A percentile compares a stretch with the other conserved stretches of the same genome.
phyloP scores from a whole-genome alignment of 805 yeast genomes.

The Yarrowia porcina region DNA sequence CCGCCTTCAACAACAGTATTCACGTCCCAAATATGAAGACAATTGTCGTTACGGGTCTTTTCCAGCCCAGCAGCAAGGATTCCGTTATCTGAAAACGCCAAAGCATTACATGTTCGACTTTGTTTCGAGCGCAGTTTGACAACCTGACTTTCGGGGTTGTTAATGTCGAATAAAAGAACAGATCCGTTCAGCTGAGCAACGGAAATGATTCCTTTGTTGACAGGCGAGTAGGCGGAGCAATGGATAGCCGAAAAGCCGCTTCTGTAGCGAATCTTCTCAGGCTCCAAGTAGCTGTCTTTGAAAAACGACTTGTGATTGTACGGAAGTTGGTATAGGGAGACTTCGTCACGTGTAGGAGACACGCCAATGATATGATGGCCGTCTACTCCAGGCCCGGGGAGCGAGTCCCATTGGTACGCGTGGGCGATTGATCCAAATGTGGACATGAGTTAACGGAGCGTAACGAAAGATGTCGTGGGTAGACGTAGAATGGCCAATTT shows the following conservation, averaged over 20 bases:
- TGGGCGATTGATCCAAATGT: slow-evolving; percentile 63
- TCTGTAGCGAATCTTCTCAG: slow-evolving; percentile 25
- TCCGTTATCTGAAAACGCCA: slow-evolving; percentile 64
- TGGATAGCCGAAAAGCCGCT: slow-evolving; percentile 66
- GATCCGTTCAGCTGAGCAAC: slow-evolving; percentile 74
- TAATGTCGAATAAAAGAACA: slow-evolving; percentile 60
- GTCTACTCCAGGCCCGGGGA: slow-evolving; percentile 36
- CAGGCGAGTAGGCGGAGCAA: slow-evolving; percentile 60
- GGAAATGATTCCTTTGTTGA: slow-evolving; percentile 47
- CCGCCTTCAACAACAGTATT: slow-evolving; percentile 40
- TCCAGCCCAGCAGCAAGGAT: slow-evolving; percentile 77
- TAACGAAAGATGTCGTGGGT: too few species aligned
- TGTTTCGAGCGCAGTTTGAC: slow-evolving; percentile 57
- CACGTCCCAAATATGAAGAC: slow-evolving; percentile 77
- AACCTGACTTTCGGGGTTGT: slow-evolving; percentile 36
- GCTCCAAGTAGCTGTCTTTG: neutral
- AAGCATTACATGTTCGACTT: slow-evolving; percentile 68
- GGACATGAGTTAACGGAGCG: too few species aligned
- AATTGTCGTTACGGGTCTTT: slow-evolving; percentile 68
- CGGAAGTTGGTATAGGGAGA: slow-evolving; percentile 47
- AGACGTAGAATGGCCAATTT: neutral
- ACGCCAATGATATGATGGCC: slow-evolving; percentile 63
- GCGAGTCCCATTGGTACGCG: slow-evolving; percentile 55
- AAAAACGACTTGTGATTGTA: slow-evolving; percentile 24
- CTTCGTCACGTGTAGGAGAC: slow-evolving; percentile 78